Percentiles rank a stretch among this genome's conserved stretches.
phyloP scores from a whole-genome alignment of 202 grass and related monocot species.

The Hordeum pubiflorum region DNA sequence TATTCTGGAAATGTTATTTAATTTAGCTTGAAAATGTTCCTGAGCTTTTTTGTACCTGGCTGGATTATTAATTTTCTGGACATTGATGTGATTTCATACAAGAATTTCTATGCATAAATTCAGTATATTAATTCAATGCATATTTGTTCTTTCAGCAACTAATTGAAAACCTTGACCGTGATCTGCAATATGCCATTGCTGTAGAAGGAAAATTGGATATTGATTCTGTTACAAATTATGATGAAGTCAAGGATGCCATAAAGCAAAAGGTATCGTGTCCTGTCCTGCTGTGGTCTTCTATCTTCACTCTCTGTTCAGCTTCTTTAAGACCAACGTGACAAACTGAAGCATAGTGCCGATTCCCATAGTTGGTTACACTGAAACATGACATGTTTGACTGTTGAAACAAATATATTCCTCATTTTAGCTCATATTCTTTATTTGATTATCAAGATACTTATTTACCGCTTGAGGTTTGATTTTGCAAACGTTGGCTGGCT shows the following conservation, averaged over 20 bases:
- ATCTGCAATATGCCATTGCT: constrained; percentile 84
- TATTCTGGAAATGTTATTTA: background rate
- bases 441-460: background rate
- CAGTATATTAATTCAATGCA: constrained; percentile 24
- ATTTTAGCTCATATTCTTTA: background rate
- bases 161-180: constrained; percentile 91
- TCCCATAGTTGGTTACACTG: background rate
- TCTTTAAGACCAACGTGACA: background rate
- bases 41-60: background rate
- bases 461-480: background rate
- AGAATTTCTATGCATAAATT: background rate
- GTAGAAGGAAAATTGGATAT: constrained; percentile 95
- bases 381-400: background rate
- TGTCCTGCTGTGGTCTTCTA: constrained; percentile 17
- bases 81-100: background rate
- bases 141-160: constrained; percentile 68
- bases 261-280: constrained; percentile 64
- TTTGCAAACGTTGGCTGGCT: background rate
- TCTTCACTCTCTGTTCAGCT: background rate
- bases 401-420: background rate
- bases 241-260: constrained; percentile 96
- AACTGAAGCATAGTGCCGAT: background rate
- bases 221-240: constrained; percentile 81
- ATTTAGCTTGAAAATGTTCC: background rate
- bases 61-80: constrained; percentile 23